A percentile compares a stretch with the other conserved stretches of the same genome.
Conservation (phyloP, 2,329 filamentous ascomycete genomes). For the Lasiodiplodia gonubiensis region DNA sequence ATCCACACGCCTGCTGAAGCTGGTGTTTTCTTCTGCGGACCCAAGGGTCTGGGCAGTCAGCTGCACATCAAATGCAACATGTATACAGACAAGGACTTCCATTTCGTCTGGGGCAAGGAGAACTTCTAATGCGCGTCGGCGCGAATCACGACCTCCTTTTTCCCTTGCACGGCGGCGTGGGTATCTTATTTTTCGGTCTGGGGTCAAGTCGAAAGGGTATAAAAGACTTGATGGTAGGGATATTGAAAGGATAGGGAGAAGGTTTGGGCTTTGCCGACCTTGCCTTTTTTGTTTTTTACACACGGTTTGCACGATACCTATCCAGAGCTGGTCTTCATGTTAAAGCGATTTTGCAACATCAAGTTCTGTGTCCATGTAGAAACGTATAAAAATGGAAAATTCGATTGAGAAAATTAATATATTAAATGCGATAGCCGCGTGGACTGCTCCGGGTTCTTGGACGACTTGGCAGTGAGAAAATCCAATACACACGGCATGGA, state of each 20-base stretch:
- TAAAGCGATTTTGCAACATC: neutral
- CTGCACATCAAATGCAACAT: conserved; percentile 86
- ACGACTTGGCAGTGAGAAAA: neutral
- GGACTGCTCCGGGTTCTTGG: neutral
- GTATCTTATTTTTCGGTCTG: neutral
- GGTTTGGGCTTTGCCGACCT: neutral
- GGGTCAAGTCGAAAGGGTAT: neutral
- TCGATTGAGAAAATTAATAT: neutral
- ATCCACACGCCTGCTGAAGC: conserved; percentile 57
- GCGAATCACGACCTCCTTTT: neutral
- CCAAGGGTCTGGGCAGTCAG: conserved; percentile 76
- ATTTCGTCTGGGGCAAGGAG: conserved; percentile 72
- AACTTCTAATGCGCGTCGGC: conserved; percentile 61
- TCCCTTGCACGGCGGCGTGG: neutral
- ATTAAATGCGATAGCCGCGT: neutral
- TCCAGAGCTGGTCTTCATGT: conserved; percentile 2
- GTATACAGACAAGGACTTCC: conserved; percentile 79
- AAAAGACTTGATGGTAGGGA: neutral
- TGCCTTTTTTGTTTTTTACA: neutral
- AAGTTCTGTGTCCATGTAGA: neutral
- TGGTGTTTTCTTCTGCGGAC: conserved; percentile 75
- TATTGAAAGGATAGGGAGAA: conserved; percentile 1
- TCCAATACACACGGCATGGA: neutral
- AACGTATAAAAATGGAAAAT: neutral
- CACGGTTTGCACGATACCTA: neutral